Percentiles rank a stretch among this genome's conserved stretches.
Evolutionary conservation across 2,329 filamentous ascomycete species (phyloP).

Genomic region (Fusarium nodosum): DNA sequence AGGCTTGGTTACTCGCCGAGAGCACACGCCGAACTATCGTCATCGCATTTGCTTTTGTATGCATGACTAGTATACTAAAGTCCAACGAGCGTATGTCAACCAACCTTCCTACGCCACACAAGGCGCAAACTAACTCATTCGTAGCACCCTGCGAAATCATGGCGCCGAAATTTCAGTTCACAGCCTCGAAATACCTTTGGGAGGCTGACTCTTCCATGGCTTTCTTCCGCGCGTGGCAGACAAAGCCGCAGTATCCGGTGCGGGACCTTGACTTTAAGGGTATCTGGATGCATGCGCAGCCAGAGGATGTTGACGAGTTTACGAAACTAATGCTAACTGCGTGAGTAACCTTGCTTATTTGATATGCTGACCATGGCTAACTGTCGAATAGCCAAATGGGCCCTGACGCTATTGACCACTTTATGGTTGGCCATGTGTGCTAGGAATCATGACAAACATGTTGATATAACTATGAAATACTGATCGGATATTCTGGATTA

Average conservation of each 20-base stretch:
- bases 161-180: constrained; percentile 48
- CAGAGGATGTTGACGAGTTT: constrained; percentile 58
- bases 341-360: constrained; percentile 48
- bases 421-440: constrained; percentile 52
- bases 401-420: constrained; percentile 55
- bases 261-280: constrained; percentile 54
- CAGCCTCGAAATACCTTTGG: constrained; percentile 60
- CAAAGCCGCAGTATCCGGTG: constrained; percentile 57
- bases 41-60: constrained; percentile 52
- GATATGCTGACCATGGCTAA: not conserved
- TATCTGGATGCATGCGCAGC: constrained; percentile 55
- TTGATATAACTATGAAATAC: not conserved
- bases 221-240: constrained; percentile 61
- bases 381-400: constrained; percentile 52
- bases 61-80: constrained; percentile 55
- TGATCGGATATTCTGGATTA: not conserved
- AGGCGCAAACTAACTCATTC: constrained; percentile 10
- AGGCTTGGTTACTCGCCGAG: constrained; percentile 61
- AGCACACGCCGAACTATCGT: constrained; percentile 58
- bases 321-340: constrained; percentile 56
- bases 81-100: constrained; percentile 50
- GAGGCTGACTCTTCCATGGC: constrained; percentile 57
- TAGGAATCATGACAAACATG: constrained; percentile 12
- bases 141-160: constrained; percentile 40
- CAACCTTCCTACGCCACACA: not conserved